Evolutionary conservation across 2,329 filamentous ascomycete species (phyloP).

Genomic region (Davidsoniella virescens): DNA sequence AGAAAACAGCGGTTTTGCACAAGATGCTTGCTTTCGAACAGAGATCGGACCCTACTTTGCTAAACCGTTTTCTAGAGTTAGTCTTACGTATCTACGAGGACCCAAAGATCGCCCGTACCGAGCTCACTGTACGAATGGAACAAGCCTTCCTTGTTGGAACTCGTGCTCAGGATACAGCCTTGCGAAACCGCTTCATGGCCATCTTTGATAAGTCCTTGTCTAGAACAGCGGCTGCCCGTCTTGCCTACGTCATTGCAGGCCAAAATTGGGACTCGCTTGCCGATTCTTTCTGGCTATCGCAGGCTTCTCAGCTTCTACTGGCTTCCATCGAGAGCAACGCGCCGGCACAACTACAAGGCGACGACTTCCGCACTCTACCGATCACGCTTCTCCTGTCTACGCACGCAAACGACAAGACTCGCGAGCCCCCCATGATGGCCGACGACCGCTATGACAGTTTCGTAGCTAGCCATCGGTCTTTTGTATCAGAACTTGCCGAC

Average conservation of each 20-base stretch:
- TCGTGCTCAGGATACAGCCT: conserved; percentile 80
- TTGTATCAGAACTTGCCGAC: conserved; percentile 67
- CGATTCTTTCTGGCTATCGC: conserved; percentile 92
- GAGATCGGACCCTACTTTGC: conserved; percentile 62
- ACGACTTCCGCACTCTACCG: conserved; percentile 69
- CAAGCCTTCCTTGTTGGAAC: conserved; percentile 96
- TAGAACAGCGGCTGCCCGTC: conserved; percentile 74
- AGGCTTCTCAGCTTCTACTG: conserved; percentile 84
- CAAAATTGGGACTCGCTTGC: conserved; percentile 95
- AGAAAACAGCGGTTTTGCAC: conserved; percentile 96
- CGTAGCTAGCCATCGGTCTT: conserved; percentile 63
- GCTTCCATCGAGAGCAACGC: conserved; percentile 63
- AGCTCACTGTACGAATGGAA: conserved; percentile 92
- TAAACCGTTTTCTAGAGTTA: conserved; percentile 85
- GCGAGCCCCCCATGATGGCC: conserved; percentile 50
- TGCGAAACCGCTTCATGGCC: conserved; percentile 90
- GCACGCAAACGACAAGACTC: conserved; percentile 45
- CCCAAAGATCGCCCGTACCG: conserved; percentile 82
- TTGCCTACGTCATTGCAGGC: conserved; percentile 74
- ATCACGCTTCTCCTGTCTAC: conserved; percentile 57
- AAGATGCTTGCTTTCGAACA: conserved; percentile 97
- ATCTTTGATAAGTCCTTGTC: conserved; percentile 93
- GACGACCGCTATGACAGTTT: conserved; percentile 73
- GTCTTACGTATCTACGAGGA: conserved; percentile 98
- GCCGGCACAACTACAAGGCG: conserved; percentile 40